Base-by-base conservation (phyloP, 768 basidiomycete genomes). In the Lyophyllum atratum region DNA sequence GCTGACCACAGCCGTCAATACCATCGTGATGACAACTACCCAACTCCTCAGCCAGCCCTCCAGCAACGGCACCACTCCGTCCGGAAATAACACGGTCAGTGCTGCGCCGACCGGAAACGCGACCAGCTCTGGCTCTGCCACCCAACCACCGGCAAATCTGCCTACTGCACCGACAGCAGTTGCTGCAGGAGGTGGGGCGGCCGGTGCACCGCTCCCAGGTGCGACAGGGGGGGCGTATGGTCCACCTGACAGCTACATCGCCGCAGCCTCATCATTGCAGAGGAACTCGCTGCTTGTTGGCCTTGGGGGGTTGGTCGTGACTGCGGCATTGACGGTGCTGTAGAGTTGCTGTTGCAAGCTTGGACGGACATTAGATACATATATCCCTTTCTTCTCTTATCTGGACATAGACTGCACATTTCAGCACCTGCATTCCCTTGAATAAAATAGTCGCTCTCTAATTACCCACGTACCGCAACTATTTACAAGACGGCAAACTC, bases 221-320 rank as follows among this genome's bases (percentile, higher is more conserved):
- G 70, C 75, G 47, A 60, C 68, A 4, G 71, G 83, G 25, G 86
- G 86, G 29, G 70, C 80, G 33, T 87, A 78, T 58, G 89, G 89
- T n/a, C 89, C 89, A 46, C 76, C 78, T 46, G 89, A 92, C 64
- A 69, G 76, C 51, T 90, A 85, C 71, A 85, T 84, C 59, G 81
- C 86, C 26, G 80, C 77, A 12, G 89, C 83, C 7, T 63, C 73
- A 2, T 70, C 76, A 1, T 74, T 86, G 37, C 74, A 75, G 39
- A 66, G 72, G 60, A 83, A 81, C 57, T 72, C 77, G 5, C 57
- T 80, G 14, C 55, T 81, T 40, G 74, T 83, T 15, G 71, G 76
- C 7, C 43, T 80, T 5, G 72, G 74, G n/a, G 82, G 76, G 4
- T 66, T 80, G n/a, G 68, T 76, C 11, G 68, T 85, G 21, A 84